These are phyloP conservation scores for Tuber aestivum DNA, from an alignment of 495 filamentous ascomycete genomes.

Conservation along the genomic window DNA sequence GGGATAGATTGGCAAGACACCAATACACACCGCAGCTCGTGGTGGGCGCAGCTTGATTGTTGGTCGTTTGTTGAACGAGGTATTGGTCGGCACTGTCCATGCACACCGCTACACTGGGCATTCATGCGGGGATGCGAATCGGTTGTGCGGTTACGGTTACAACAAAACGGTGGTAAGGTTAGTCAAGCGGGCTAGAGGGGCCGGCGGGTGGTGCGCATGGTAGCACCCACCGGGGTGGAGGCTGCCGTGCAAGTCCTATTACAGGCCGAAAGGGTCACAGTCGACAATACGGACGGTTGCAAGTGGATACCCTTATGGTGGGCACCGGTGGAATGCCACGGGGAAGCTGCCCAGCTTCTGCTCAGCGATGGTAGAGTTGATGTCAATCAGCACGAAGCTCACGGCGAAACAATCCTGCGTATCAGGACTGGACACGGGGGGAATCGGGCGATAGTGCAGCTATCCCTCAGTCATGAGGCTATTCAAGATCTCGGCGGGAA, in stretches of 20 bases:
- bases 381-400: not conserved
- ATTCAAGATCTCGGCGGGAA: not conserved
- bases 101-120: not conserved
- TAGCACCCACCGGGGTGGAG: not conserved
- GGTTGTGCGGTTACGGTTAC: not conserved
- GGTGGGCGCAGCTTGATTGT: not conserved
- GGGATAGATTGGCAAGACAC: not conserved
- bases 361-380: slow-evolving; percentile 1
- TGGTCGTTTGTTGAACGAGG: not conserved
- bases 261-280: not conserved
- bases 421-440: not conserved
- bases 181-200: not conserved
- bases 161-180: not conserved
- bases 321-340: not conserved
- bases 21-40: not conserved
- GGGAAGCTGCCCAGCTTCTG: not conserved
- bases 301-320: not conserved
- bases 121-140: not conserved
- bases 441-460: not conserved
- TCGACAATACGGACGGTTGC: not conserved
- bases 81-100: not conserved
- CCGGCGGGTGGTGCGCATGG: not conserved
- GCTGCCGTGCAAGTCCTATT: not conserved
- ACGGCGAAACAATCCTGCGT: not conserved
- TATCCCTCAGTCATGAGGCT: not conserved